Evolutionary conservation across 805 yeast genomes (phyloP), one percentile per base, ranked within the genome.

Genomic region (Kazachstania taianensis): DNA sequence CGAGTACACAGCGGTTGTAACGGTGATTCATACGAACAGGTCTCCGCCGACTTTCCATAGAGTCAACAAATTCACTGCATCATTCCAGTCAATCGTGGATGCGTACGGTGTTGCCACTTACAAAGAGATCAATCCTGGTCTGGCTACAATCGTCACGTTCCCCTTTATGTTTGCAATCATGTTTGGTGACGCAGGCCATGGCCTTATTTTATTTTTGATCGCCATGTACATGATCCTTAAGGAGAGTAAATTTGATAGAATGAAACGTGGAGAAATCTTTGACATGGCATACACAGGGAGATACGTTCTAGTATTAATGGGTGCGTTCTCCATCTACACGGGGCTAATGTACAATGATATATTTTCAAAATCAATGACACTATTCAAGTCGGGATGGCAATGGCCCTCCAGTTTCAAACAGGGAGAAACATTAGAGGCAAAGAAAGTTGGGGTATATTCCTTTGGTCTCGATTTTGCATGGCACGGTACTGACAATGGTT

Each of bases 141-240:
- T 92, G 44, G 89, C 98, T 4, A 89, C 98, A 1, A 75, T 85
- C 32, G 80, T 92, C 18, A 92, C 98, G 0, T 92, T 92, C 67
- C 98, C 98, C 17, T 92, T 92, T 59, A 82, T 92, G 94, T 92
- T 92, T 65, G 96, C 98, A 20, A 81, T 92, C 50, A 92, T 92
- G 98, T 92, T 92, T 67, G 98, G 98, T 67, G 98, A 92, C 66
- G 57, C 87, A 40, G 98, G 98, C 12, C 98, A 92, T 65, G 98
- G 98, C 5, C 72, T 86, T 41, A 73, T 92, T 32, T 66, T 92
- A 59, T 71, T 80, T 37, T 59, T 81, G 38, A 83, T 85, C 13
- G 94, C 94, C 1, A 61, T 75, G 35, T 60, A 63, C 20, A 65
- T 92, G 43, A 86, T 92, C 8, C 44, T 76, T 33, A 78, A 81